Evolutionary conservation across 1,284 basidiomycete species (phyloP).

Genomic region (Xerocomus amazonicus): DNA sequence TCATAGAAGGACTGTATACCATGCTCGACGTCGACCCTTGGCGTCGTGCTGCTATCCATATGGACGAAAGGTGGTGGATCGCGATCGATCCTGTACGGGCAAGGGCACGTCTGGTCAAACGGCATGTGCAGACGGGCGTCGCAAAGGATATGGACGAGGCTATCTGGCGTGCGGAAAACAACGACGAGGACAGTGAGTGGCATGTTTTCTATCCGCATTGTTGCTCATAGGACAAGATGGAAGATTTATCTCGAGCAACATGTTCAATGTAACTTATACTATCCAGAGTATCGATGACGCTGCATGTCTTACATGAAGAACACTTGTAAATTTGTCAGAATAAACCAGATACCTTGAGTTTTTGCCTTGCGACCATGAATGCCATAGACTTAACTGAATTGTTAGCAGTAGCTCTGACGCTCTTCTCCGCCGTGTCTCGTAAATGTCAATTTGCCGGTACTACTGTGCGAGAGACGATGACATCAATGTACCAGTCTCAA

Average conservation of each 20-base stretch:
- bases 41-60: slow-evolving; percentile 57
- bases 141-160: slow-evolving; percentile 65
- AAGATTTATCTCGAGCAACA: slow-evolving; percentile 14
- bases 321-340: background rate
- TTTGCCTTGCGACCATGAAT: too few species aligned
- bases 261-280: slow-evolving; percentile 23
- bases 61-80: slow-evolving; percentile 82
- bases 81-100: slow-evolving; percentile 61
- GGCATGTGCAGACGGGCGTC: slow-evolving; percentile 77
- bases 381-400: too few species aligned
- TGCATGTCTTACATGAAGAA: slow-evolving; percentile 9
- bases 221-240: slow-evolving; percentile 21
- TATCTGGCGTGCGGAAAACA: slow-evolving; percentile 64
- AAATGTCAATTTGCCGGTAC: too few species aligned
- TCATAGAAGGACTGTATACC: slow-evolving; percentile 85
- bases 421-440: too few species aligned
- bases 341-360: too few species aligned
- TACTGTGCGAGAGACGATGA: too few species aligned
- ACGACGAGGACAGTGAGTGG: slow-evolving; percentile 71
- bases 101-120: slow-evolving; percentile 58
- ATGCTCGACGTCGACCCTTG: slow-evolving; percentile 73
- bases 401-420: too few species aligned
- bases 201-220: too few species aligned
- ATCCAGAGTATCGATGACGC: slow-evolving; percentile 30
- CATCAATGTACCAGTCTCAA: too few species aligned